Evolutionary conservation across 352 stramenopile species (phyloP), one percentile per base, ranked within the genome.

Genomic region (Phytophthora pisi): DNA sequence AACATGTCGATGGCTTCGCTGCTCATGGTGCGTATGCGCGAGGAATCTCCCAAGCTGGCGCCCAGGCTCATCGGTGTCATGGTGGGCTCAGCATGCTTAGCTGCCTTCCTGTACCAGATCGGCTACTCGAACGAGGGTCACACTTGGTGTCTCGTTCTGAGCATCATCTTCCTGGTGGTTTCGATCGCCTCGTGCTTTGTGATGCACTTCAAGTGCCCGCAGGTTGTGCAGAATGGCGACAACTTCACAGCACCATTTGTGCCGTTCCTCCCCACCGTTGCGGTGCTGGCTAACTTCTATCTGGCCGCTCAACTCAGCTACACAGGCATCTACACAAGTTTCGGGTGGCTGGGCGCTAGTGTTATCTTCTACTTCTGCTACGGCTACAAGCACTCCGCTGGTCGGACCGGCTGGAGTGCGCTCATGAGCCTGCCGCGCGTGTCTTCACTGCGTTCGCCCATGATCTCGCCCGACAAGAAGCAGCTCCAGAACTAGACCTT

Each of bases 1-100:
- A 92, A 91, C 70, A 83, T 96, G 64, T 83, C 89, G 13, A 96
- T 96, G 67, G 63, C 74, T 11, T 79, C 86, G 52, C 70, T 96
- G 3, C 61, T 97, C 13, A 81, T 95, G 52, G 62, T 92, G 24
- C 86, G 88, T 51, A 87, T 72, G 46, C 74, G 74, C 36, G 79
- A 92, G 43, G 66, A 76, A 8, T 89, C 82, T 16, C 78, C 86
- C 9, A 57, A 18, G 23, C 51, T 79, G 20, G 74, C 74, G 5
- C 68, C 77, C 15, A 74, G 70, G 54, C 68, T 88, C 30, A 83
- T 81, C 24, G 57, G 28, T 13, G 18, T 50, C 38, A 79, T 90
- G 28, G 77, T 90, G 18, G 51, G 53, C 9, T 69, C 57, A 23
- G 65, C 74, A 4, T 64, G 77, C 9, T 28, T 90, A 30, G 51